Percentiles rank a stretch among this genome's conserved stretches.
Conservation (phyloP, 371 early-diverging fungal species). For the Amoeboaphelidium protococcarum region DNA sequence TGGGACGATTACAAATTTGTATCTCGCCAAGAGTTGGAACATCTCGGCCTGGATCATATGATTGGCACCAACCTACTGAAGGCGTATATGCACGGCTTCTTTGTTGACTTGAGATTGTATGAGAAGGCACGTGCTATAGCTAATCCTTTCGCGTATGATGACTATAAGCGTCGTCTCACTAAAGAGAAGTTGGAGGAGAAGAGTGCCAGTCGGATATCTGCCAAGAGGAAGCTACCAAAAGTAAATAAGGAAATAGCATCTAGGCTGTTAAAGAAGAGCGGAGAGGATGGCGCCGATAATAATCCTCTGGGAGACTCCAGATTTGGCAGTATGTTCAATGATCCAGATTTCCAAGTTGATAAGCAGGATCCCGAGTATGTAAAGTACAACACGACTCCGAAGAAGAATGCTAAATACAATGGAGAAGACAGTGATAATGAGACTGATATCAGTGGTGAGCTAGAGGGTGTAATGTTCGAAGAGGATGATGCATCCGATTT, state of each 20-base stretch:
- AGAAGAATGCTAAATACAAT: background rate
- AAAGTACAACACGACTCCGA: background rate
- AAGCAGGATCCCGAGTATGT: conserved; percentile 9
- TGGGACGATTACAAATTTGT: conserved; percentile 96
- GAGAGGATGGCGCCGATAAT: conserved; percentile 14
- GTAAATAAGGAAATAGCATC: conserved; percentile 63
- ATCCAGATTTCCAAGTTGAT: conserved; percentile 82
- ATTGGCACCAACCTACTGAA: conserved; percentile 77
- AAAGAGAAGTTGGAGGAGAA: conserved; percentile 60
- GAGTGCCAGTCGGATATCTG: conserved; percentile 58
- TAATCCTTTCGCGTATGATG: conserved; percentile 11
- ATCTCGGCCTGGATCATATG: conserved; percentile 63
- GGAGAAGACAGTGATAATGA: background rate
- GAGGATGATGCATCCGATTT: no score
- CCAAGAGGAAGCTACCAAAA: conserved; percentile 48
- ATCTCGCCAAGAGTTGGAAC: conserved; percentile 55
- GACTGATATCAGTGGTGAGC: background rate
- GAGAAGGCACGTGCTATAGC: conserved; percentile 29
- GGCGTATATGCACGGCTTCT: conserved; percentile 97
- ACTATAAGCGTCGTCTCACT: conserved; percentile 44
- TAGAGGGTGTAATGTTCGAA: no score
- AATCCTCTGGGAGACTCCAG: conserved; percentile 57
- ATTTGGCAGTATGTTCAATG: conserved; percentile 61
- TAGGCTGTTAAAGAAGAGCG: conserved; percentile 19
- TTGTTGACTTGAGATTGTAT: conserved; percentile 76